Evolutionary conservation across 2,329 filamentous ascomycete genomes (phyloP), one percentile per base, ranked within the genome.

Genomic region (Clarireedia paspali): DNA sequence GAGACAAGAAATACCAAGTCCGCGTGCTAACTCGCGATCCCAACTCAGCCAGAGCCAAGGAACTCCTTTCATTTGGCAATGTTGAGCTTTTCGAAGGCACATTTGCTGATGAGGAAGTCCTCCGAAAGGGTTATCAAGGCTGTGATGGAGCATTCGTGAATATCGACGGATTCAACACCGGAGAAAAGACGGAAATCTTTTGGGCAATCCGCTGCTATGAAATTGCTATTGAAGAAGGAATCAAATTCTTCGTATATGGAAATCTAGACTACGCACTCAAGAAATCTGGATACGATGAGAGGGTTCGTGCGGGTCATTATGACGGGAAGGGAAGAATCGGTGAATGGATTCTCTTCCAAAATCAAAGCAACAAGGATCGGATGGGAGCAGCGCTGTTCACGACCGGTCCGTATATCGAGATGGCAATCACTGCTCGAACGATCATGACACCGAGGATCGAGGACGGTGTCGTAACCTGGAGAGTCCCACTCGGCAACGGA

Each of bases 111-210:
- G 77, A 80, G 60, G 57, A 60, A 0, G 66, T 70, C 56, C 72
- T 80, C 0, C 74, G 74, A 15, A 64, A 67, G 1, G 75, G 73
- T 0, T 75, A 78, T 61, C 61, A 63, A 9, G 75, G 73, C 5
- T 74, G 73, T 47, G 71, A 73, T 60, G 74, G 73, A n/a, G 77
- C 77, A 3, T 81, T 77, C 59, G 68, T 81, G 48, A 81, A 81
- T 62, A 75, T 78, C 44, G 78, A 81, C 59, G 76, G 77, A 14
- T 80, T 79, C 65, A 79, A 77, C 57, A 68, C 68, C 24, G 78
- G 77, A 36, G 77, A 80, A 65, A 80, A 79, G 62, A 70, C 70
- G 0, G 77, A 81, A 63, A 73, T 73, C 1, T 80, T 71, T 62
- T 81, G 73, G 75, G 67, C 70, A 5, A 70, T 78, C 48, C 67